Evolutionary conservation across 192 early-diverging fungal species (phyloP).

Genomic region (Podila verticillata): DNA sequence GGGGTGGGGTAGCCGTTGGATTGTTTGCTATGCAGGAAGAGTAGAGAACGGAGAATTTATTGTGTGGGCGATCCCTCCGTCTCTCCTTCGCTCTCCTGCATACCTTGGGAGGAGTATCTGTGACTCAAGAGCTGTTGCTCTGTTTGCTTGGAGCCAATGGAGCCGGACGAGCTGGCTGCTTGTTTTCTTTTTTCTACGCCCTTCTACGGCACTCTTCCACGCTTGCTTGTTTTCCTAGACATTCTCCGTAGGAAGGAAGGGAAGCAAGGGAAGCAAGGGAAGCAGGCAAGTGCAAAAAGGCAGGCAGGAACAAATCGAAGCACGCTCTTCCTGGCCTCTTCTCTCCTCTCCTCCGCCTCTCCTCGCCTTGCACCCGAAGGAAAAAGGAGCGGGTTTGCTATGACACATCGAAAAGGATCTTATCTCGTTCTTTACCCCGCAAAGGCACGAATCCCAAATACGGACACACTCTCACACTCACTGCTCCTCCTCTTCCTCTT

Average conservation of each 20-base stretch:
- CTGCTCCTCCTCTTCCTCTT: background rate
- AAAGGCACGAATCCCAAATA: background rate
- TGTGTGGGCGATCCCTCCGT: background rate
- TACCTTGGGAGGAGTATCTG: no score
- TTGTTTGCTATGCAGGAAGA: background rate
- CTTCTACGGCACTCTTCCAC: no score
- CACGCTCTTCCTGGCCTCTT: background rate
- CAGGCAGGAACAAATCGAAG: background rate
- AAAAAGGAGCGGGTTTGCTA: background rate
- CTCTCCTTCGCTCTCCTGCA: no score
- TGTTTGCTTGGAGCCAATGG: background rate
- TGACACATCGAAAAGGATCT: no score
- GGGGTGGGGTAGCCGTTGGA: background rate
- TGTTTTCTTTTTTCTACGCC: background rate
- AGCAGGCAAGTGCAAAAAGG: background rate
- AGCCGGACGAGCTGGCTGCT: background rate
- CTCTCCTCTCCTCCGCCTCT: constrained; percentile 1
- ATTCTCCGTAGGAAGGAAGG: background rate
- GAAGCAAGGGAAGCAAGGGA: background rate
- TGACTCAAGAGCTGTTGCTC: no score
- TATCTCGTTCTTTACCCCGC: no score
- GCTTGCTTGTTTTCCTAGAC: no score
- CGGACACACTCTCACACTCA: background rate
- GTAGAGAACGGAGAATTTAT: background rate
- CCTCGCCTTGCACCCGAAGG: constrained; percentile 8